Evolutionary conservation across 2,329 filamentous ascomycete species (phyloP), one percentile per base, ranked within the genome.

Genomic region (Epichloe uncinata): DNA sequence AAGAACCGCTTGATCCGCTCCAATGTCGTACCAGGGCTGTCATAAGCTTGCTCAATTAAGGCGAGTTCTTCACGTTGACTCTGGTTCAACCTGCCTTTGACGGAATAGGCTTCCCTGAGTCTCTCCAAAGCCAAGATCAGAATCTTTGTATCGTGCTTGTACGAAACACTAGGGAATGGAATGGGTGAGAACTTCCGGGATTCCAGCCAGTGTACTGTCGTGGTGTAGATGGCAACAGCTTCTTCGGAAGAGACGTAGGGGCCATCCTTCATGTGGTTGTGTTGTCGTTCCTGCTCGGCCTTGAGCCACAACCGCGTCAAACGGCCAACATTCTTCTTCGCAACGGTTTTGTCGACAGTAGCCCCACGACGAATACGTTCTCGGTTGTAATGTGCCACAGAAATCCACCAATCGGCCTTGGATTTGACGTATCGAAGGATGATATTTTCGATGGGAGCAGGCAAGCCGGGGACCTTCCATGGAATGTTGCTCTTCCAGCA

Each of bases 401-500:
- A 97, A 53, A 98, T 91, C 93, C 93, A 98, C 94, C 93, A 98
- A 66, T 98, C 93, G 16, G 93, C 93, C 74, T 98, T 98, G 58
- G 89, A 91, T 74, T 98, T 98, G 60, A 98, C 94, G 60, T 98
- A 98, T 61, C 93, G 86, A 54, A 98, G 75, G 61, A 98, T 98
- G 59, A 98, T 95, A 63, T 97, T 98, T 69, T 98, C 93, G 55
- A 98, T 97, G 0, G 93, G 91, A 13, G 94, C 94, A 40, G 93
- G 93, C 53, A 98, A 70, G 37, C 93, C 94, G 47, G 93, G 93
- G 3, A 98, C 93, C 72, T 98, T 98, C 93, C 93, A 98, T 0
- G 93, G 93, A 58, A 98, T 98, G 63, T 98, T 98, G 70, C 90
- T 96, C 82, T 98, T 98, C 93, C 93, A 98, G 72, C 93, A 98